Conservation (phyloP, 805 yeast species). For the Metschnikowia lochheadii region DNA sequence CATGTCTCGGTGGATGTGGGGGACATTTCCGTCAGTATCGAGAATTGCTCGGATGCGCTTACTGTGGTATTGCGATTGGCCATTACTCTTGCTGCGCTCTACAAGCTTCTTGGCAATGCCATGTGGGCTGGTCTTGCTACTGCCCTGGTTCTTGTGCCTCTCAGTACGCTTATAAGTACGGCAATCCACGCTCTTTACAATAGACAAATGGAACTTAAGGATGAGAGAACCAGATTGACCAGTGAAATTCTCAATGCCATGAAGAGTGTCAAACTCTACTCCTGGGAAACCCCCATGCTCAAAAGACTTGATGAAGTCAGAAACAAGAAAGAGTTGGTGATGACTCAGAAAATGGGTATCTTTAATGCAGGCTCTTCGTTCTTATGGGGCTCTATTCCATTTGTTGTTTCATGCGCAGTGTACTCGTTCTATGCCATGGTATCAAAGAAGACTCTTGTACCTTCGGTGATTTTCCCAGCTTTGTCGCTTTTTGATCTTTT, state of each 20-base stretch:
- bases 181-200: conserved; percentile 43
- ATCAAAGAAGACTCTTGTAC: conserved; percentile 27
- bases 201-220: conserved; percentile 60
- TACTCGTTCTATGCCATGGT: conserved; percentile 26
- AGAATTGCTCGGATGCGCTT: conserved; percentile 48
- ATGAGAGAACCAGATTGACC: conserved; percentile 54
- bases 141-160: conserved; percentile 54
- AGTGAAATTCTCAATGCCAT: conserved; percentile 57
- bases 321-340: conserved; percentile 54
- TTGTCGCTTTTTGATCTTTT: conserved; percentile 35
- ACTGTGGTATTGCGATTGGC: conserved; percentile 48
- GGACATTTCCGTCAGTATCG: conserved; percentile 51
- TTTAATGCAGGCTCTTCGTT: conserved; percentile 30
- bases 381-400: conserved; percentile 39
- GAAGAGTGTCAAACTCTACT: conserved; percentile 62
- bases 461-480: conserved; percentile 39
- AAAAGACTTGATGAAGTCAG: conserved; percentile 48
- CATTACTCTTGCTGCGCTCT: conserved; percentile 51
- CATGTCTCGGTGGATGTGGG: conserved; percentile 73
- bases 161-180: conserved; percentile 46
- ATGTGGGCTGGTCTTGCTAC: conserved; percentile 54
- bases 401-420: conserved; percentile 31
- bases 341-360: conserved; percentile 44
- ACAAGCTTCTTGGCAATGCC: conserved; percentile 54
- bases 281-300: conserved; percentile 68